Percentiles rank a stretch among this genome's conserved stretches.
Conservation (phyloP, 1,284 basidiomycete genomes). For the Ceratobasidium sp. region DNA sequence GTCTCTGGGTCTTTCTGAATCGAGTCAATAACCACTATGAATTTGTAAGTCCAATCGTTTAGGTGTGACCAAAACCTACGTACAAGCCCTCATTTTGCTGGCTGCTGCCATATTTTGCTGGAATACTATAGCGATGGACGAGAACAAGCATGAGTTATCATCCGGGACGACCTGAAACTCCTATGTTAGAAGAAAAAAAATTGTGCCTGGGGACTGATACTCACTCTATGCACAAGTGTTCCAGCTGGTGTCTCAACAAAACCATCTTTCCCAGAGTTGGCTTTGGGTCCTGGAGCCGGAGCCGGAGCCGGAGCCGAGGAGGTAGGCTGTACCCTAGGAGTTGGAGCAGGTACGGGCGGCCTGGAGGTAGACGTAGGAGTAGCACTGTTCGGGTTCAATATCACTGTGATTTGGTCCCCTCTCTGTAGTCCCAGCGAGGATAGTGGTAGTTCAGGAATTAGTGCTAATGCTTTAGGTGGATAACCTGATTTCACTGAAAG, state of each 20-base stretch:
- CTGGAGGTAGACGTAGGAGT: conserved; percentile 45
- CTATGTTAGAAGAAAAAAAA: background rate
- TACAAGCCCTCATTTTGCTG: conserved; percentile 72
- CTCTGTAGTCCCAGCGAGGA: conserved; percentile 79
- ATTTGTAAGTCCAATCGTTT: background rate
- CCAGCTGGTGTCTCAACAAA: conserved; percentile 72
- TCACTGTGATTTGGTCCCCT: conserved; percentile 88
- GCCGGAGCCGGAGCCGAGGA: background rate
- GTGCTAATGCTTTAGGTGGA: conserved; percentile 78
- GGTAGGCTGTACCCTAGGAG: conserved; percentile 14
- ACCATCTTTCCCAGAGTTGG: conserved; percentile 51
- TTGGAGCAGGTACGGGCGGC: conserved; percentile 48
- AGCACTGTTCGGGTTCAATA: conserved; percentile 55
- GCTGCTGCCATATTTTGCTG: conserved; percentile 81
- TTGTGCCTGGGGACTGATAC: conserved; percentile 49
- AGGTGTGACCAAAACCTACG: too few species aligned
- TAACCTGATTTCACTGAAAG: conserved; percentile 84
- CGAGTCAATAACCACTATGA: conserved; percentile 81
- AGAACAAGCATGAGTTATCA: conserved; percentile 94
- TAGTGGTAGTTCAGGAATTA: conserved; percentile 78
- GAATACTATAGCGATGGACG: conserved; percentile 85
- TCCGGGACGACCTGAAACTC: conserved; percentile 83
- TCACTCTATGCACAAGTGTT: conserved; percentile 77
- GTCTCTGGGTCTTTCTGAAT: conserved; percentile 77
- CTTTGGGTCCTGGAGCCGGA: conserved; percentile 29